Evolutionary conservation across 176 grass and related monocot genomes (phyloP).

Genomic region (Raddia guianensis): DNA sequence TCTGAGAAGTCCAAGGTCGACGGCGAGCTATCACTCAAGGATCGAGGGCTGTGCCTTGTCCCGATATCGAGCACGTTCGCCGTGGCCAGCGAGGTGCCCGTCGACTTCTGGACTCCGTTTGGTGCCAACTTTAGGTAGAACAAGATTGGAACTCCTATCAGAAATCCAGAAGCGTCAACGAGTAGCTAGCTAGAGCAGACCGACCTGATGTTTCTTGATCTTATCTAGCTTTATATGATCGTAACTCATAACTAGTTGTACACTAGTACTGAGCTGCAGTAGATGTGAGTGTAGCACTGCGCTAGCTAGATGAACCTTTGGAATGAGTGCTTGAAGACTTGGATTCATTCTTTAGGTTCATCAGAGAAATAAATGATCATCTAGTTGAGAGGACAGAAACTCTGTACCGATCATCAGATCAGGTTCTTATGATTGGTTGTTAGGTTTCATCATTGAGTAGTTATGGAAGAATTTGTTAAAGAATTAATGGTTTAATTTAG

Average conservation of each 20-base stretch:
- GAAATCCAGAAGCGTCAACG: conserved; percentile 30
- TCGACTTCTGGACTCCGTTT: conserved; percentile 86
- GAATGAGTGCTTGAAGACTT: conserved; percentile 76
- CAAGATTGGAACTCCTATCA: conserved; percentile 13
- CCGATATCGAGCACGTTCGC: conserved; percentile 88
- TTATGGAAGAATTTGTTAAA: conserved; percentile 50
- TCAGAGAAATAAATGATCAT: conserved; percentile 46
- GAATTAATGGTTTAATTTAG: conserved; percentile 39
- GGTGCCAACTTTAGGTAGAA: conserved; percentile 79
- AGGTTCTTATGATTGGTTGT: conserved; percentile 54
- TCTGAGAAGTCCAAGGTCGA: conserved; percentile 56
- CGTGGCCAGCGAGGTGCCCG: conserved; percentile 67
- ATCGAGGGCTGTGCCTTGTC: conserved; percentile 86
- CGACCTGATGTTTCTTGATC: conserved; percentile 28
- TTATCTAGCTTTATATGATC: conserved; percentile 33
- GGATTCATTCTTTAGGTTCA: conserved; percentile 76
- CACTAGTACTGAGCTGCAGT: conserved; percentile 13
- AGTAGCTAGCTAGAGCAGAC: conserved; percentile 10
- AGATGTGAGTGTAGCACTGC: conserved; percentile 26
- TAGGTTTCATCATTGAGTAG: conserved; percentile 56
- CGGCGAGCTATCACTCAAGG: conserved; percentile 62
- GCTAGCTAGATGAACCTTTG: conserved; percentile 70
- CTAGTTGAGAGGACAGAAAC: conserved; percentile 33
- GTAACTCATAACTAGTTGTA: conserved; percentile 29
- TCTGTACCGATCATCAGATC: conserved; percentile 28